These are phyloP conservation scores for Carex myosuroides DNA, from an alignment of 176 grass and related monocot genomes.

Conservation along the genomic window DNA sequence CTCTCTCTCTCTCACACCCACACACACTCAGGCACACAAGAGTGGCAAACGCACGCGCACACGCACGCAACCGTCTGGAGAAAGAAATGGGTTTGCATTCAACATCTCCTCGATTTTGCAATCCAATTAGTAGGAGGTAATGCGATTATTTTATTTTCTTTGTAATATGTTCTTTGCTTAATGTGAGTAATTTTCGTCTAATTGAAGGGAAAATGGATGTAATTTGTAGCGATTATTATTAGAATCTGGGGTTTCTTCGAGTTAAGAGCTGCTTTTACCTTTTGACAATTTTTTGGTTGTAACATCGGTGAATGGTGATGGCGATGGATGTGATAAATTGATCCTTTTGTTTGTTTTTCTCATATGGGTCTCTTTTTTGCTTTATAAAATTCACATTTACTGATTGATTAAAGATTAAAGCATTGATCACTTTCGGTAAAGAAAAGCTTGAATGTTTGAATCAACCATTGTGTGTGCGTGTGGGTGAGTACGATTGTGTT, in stretches of 20 bases:
- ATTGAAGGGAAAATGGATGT: background rate
- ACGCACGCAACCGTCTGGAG: background rate
- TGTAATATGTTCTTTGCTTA: background rate
- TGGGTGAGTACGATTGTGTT: background rate
- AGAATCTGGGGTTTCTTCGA: background rate
- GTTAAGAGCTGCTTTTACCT: background rate
- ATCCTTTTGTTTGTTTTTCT: constrained; percentile 15
- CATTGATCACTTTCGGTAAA: constrained; percentile 12
- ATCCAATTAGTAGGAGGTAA: constrained; percentile 35
- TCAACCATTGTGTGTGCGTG: background rate
- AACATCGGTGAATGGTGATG: background rate
- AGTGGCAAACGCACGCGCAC: background rate
- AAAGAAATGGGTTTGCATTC: constrained; percentile 12
- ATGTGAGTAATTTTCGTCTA: background rate
- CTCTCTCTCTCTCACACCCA: background rate
- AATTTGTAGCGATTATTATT: background rate
- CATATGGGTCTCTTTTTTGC: background rate
- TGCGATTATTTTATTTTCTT: background rate
- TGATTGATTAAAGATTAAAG: constrained; percentile 23
- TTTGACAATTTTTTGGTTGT: background rate
- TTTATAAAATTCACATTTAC: constrained; percentile 6
- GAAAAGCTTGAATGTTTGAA: constrained; percentile 1
- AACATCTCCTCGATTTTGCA: constrained; percentile 32
- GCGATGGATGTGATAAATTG: constrained; percentile 9
- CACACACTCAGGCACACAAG: background rate